A percentile compares a stretch with the other conserved stretches of the same genome.
These are phyloP conservation scores for Filosporella fistucella DNA, from an alignment of 495 filamentous ascomycete genomes.

Conservation along the genomic window DNA sequence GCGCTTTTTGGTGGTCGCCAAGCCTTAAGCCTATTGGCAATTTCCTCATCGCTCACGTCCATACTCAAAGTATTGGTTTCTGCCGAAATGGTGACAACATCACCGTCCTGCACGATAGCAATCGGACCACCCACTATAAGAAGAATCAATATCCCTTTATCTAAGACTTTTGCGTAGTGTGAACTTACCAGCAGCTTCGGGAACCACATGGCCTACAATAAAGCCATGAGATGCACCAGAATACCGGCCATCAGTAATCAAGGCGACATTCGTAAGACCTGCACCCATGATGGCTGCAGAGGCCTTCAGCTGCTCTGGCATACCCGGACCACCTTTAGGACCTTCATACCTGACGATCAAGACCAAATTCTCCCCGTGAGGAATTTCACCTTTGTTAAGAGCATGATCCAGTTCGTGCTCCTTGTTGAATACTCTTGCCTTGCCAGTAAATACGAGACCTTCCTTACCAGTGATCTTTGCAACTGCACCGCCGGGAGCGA, in stretches of 20 bases:
- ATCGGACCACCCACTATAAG: constrained; percentile 71
- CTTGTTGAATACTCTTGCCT: constrained; percentile 87
- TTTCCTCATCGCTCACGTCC: constrained; percentile 71
- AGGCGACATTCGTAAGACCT: constrained; percentile 77
- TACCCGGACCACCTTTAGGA: constrained; percentile 91
- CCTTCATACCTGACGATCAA: constrained; percentile 93
- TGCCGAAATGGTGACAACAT: constrained; percentile 83
- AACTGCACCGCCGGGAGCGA: constrained; percentile 87
- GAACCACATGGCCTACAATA: constrained; percentile 91
- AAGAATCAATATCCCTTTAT: too few relatives aligned
- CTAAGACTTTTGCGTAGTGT: too few relatives aligned
- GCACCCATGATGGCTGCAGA: constrained; percentile 92
- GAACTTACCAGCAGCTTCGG: constrained; percentile 60
- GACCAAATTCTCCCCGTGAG: constrained; percentile 79
- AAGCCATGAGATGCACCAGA: constrained; percentile 90
- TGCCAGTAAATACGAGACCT: constrained; percentile 75
- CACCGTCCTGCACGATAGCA: constrained; percentile 73
- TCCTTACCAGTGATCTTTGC: constrained; percentile 99
- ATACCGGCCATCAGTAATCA: constrained; percentile 93
- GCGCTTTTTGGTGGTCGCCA: constrained; percentile 72
- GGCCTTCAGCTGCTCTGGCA: constrained; percentile 91
- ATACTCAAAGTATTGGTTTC: constrained; percentile 70
- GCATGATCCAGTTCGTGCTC: constrained; percentile 75
- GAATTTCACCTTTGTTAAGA: constrained; percentile 65
- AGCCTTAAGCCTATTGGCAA: constrained; percentile 55